phyloP scores from a whole-genome alignment of 2,329 filamentous ascomycete genomes.

The Zymoseptoria crescenta region DNA sequence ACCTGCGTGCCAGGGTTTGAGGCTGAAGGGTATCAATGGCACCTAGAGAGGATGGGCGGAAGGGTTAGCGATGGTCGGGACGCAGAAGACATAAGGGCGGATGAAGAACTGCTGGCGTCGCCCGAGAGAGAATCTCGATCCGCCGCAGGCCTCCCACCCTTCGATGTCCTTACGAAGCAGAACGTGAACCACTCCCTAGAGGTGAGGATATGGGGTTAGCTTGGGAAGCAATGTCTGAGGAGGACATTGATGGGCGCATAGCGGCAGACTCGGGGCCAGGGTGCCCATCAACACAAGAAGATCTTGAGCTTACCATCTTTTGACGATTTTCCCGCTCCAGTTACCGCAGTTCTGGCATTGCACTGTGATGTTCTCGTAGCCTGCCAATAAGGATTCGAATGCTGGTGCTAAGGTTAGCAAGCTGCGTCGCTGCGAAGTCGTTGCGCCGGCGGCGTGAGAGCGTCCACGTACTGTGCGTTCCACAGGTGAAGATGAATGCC shows the following conservation, averaged over 20 bases:
- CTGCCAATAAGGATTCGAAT: conserved; percentile 39
- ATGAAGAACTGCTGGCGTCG: too few relatives aligned
- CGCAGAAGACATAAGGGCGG: too few relatives aligned
- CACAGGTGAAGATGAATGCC: conserved; percentile 44
- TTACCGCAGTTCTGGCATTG: conserved; percentile 49
- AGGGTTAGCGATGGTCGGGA: background rate
- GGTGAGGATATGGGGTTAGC: background rate
- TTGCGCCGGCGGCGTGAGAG: background rate
- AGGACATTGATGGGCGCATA: conserved; percentile 9
- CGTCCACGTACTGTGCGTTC: conserved; percentile 37
- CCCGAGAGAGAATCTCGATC: too few relatives aligned
- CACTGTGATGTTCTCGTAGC: conserved; percentile 43
- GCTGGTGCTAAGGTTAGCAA: conserved; percentile 23
- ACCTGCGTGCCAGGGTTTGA: conserved; percentile 45
- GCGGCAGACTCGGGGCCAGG: background rate
- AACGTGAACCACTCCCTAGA: conserved; percentile 59
- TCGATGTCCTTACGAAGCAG: conserved; percentile 11
- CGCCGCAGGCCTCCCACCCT: too few relatives aligned
- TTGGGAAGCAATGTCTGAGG: background rate
- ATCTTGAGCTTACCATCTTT: conserved; percentile 34
- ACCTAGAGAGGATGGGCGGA: conserved; percentile 22
- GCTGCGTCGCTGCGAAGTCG: background rate
- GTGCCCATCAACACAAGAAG: background rate
- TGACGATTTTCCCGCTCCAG: conserved; percentile 36
- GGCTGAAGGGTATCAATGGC: conserved; percentile 64